Evolutionary conservation across 208 protist genomes (phyloP).

Genomic region (Wallacemonas collosoma): DNA sequence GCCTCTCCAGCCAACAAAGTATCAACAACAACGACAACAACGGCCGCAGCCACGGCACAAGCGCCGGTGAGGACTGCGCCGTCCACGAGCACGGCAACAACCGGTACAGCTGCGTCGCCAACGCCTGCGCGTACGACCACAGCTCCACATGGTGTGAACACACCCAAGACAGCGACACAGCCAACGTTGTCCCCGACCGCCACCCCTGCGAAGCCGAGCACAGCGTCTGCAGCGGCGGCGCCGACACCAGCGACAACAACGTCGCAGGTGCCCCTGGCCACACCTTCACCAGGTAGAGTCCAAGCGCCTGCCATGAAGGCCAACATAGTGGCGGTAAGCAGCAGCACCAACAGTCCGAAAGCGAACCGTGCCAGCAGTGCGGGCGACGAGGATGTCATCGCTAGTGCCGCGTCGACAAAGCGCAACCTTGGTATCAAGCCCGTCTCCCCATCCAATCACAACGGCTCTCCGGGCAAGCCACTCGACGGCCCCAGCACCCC

Average conservation of each 20-base stretch:
- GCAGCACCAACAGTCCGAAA: too few relatives aligned
- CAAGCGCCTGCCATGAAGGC: too few relatives aligned
- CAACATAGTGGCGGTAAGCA: too few relatives aligned
- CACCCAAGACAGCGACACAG: too few relatives aligned
- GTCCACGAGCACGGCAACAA: too few relatives aligned
- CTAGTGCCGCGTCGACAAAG: not conserved
- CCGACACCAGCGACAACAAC: constrained; percentile 11
- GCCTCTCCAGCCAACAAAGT: too few relatives aligned
- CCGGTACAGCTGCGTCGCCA: not conserved
- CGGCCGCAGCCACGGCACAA: not conserved
- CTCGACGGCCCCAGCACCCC: not conserved
- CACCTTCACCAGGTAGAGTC: too few relatives aligned
- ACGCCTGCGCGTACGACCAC: not conserved
- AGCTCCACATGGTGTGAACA: too few relatives aligned
- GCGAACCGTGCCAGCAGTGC: not conserved
- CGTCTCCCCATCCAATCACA: not conserved
- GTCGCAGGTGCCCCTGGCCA: too few relatives aligned
- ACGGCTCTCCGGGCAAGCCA: not conserved
- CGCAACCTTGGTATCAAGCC: constrained; percentile 9
- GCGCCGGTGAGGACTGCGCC: too few relatives aligned
- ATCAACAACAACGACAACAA: not conserved
- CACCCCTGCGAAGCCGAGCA: too few relatives aligned
- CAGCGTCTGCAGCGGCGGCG: not conserved
- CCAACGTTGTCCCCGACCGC: too few relatives aligned
- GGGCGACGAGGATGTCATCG: not conserved